Base-by-base conservation (phyloP, 108 stramenopile genomes). In the Conticribra weissflogii region DNA sequence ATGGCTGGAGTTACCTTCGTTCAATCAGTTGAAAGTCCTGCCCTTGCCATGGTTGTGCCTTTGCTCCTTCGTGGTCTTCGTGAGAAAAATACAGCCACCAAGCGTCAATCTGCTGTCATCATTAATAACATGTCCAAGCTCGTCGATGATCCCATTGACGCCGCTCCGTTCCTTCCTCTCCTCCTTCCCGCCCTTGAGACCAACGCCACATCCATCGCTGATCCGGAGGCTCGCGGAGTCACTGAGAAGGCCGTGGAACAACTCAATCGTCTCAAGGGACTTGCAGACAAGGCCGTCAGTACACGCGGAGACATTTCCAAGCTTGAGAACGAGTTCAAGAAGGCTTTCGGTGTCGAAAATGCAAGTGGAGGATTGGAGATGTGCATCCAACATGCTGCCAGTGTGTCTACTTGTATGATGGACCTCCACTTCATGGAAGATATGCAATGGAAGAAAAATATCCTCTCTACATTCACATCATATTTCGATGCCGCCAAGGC, bases 71-170 rank as follows among this genome's bases (percentile, higher is more conserved):
- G 99, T 53, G 99, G 97, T 54, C 82, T 99, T 29, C 85, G 90
- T 17, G 98, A 98, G 68, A 96, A 98, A 59, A 66, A 57, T 36
- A 94, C 78, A 25, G 92, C 96, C 34, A 93, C 95, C 44, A 99
- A 99, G 87, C 90, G 97, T 63, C 97, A 97, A 79, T 95, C 98
- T 41, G 97, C 98, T 51, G 95, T 98, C 27, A 98, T 99, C 78
- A 98, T 97, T 55, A 94, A 97, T 83, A 98, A 98, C 86, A 98
- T 99, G 94, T 91, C 88, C 78, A 95, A 95, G 83, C 97, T 99
- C 78, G 96, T 98, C 1, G 96, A 97, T 72, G 96, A 99, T 67
- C 90, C 97, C 5, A 59, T 94, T 60, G 95, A 96, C 71, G 90
- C 98, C 44, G 94, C 96, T 59, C 98, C 99, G 32, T 99, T 99